A percentile compares a stretch with the other conserved stretches of the same genome.
phyloP scores from a whole-genome alignment of 768 basidiomycete species.

The Heimioporus sp. region DNA sequence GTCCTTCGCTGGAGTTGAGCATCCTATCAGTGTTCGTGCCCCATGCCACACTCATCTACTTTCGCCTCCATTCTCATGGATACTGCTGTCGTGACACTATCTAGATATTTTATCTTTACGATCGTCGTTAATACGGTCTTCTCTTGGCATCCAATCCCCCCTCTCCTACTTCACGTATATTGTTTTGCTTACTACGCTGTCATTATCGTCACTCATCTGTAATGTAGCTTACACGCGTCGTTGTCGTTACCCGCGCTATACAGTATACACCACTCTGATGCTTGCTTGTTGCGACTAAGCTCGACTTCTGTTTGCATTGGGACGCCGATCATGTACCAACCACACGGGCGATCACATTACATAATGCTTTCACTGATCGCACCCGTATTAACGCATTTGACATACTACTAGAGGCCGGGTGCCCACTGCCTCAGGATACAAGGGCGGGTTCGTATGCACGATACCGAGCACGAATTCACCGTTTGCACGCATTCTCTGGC shows the following conservation, averaged over 20 bases:
- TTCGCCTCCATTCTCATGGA: not conserved
- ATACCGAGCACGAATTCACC: too few species aligned
- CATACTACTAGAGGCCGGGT: too few species aligned
- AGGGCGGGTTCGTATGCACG: too few species aligned
- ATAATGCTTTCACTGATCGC: too few species aligned
- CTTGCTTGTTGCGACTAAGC: too few species aligned
- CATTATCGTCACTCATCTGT: constrained; percentile 9
- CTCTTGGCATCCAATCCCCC: constrained; percentile 3
- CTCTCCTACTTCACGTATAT: constrained; percentile 3
- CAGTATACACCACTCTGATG: constrained; percentile 20
- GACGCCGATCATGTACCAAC: constrained; percentile 23
- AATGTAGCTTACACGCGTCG: constrained; percentile 15
- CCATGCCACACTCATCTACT: too few species aligned
- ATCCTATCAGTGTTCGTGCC: not conserved
- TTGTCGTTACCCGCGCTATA: constrained; percentile 19
- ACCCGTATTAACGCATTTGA: too few species aligned
- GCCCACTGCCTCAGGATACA: too few species aligned
- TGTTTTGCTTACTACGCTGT: constrained; percentile 14
- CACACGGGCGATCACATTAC: too few species aligned
- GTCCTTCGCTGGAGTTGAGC: constrained; percentile 56
- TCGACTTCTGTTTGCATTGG: not conserved
- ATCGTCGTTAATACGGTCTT: constrained; percentile 12
- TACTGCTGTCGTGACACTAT: not conserved
- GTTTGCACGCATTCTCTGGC: too few species aligned
- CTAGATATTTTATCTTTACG: constrained; percentile 15